Conservation (phyloP, 495 filamentous ascomycete genomes). For the Annulohypoxylon stygium region DNA sequence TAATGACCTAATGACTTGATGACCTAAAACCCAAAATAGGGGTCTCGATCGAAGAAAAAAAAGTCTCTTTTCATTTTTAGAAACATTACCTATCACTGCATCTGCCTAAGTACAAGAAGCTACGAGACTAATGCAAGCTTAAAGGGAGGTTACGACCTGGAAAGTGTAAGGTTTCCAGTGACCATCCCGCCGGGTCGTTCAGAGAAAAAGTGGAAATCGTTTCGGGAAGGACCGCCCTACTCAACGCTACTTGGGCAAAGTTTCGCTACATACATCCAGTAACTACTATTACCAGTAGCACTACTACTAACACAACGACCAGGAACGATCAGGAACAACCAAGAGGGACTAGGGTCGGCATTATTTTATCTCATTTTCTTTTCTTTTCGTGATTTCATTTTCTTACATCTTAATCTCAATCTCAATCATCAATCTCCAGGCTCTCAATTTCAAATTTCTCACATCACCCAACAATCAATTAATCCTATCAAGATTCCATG, state of each 20-base stretch:
- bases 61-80: slow-evolving; percentile 33
- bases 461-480: slow-evolving; percentile 20
- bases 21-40: slow-evolving; percentile 3
- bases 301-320: neutral
- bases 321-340: neutral
- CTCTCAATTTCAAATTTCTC: slow-evolving; percentile 30
- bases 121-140: slow-evolving; percentile 62
- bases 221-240: slow-evolving; percentile 46
- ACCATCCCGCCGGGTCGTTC: slow-evolving; percentile 44
- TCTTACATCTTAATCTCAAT: neutral
- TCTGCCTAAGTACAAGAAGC: slow-evolving; percentile 33
- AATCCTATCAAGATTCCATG: slow-evolving; percentile 35
- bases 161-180: slow-evolving; percentile 34
- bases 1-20: too few relatives aligned
- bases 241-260: neutral
- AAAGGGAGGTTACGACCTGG: slow-evolving; percentile 51
- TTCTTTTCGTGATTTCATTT: slow-evolving; percentile 16
- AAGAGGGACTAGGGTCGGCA: slow-evolving; percentile 10
- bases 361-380: slow-evolving; percentile 18
- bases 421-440: too few relatives aligned
- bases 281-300: neutral
- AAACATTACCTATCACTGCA: slow-evolving; percentile 46
- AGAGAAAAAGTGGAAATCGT: slow-evolving; percentile 32
- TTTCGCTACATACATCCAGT: neutral
- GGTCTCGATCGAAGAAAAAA: slow-evolving; percentile 16